Percentiles rank a stretch among this genome's conserved stretches.
Conservation (phyloP, 2,329 filamentous ascomycete species). For the Penicillium sp. region DNA sequence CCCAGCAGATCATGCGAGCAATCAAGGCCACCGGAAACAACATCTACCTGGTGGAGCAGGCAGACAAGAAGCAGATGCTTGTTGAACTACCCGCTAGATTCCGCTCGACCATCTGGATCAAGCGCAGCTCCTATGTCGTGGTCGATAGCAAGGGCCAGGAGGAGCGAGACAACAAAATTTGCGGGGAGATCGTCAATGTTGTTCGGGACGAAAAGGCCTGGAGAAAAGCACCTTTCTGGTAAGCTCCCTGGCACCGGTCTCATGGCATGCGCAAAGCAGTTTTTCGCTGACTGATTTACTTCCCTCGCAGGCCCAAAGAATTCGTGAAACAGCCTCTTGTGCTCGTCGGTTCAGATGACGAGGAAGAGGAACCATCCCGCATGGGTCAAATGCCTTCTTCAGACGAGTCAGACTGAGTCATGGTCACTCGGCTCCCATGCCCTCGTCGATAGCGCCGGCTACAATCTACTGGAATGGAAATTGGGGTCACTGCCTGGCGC, state of each 20-base stretch:
- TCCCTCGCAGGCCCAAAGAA: conserved; percentile 68
- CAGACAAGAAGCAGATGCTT: conserved; percentile 66
- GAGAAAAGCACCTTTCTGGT: conserved; percentile 91
- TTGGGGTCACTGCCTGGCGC: not conserved
- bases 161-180: conserved; percentile 72
- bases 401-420: conserved; percentile 67
- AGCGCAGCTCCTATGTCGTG: conserved; percentile 82
- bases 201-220: conserved; percentile 89
- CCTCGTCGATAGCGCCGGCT: not conserved
- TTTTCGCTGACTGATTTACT: conserved; percentile 15
- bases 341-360: conserved; percentile 68
- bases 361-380: conserved; percentile 71
- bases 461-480: not conserved
- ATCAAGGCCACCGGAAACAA: conserved; percentile 85
- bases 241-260: conserved; percentile 22
- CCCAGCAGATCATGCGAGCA: conserved; percentile 72
- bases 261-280: not conserved
- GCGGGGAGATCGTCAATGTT: conserved; percentile 89
- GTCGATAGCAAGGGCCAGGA: conserved; percentile 70
- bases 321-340: conserved; percentile 66
- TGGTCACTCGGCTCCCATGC: not conserved
- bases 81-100: conserved; percentile 84
- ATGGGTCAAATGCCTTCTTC: conserved; percentile 84
- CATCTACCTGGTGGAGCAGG: conserved; percentile 76
- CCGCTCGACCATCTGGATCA: conserved; percentile 91